Percentiles rank a stretch among this genome's conserved stretches.
phyloP scores from a whole-genome alignment of 352 stramenopile species.

The Discostella stelligera region DNA sequence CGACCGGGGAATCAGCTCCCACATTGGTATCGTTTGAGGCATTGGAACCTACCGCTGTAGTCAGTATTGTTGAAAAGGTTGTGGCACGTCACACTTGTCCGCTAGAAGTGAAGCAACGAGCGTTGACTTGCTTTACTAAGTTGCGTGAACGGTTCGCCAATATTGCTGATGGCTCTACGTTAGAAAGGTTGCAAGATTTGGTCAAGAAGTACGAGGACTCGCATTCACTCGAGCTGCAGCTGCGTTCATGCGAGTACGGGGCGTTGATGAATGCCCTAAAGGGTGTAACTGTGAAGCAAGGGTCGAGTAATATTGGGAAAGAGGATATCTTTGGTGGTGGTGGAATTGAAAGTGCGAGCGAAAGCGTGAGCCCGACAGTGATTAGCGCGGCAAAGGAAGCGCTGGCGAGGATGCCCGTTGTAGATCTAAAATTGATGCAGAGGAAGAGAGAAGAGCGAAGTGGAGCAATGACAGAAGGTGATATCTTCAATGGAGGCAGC shows the following conservation, averaged over 20 bases:
- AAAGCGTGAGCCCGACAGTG: constrained; percentile 56
- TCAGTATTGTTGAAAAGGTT: constrained; percentile 65
- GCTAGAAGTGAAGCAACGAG: constrained; percentile 65
- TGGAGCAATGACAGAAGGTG: constrained; percentile 35
- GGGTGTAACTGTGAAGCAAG: constrained; percentile 54
- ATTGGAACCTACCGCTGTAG: constrained; percentile 59
- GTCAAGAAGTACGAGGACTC: constrained; percentile 89
- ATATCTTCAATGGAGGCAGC: constrained; percentile 49
- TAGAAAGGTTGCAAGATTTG: constrained; percentile 83
- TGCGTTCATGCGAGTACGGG: constrained; percentile 94
- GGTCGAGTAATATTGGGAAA: constrained; percentile 12
- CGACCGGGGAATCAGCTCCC: constrained; percentile 6
- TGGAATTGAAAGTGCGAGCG: constrained; percentile 20
- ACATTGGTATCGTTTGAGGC: constrained; percentile 67
- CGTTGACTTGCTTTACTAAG: constrained; percentile 89
- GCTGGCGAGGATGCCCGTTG: constrained; percentile 91
- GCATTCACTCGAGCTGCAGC: constrained; percentile 93
- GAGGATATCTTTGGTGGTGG: constrained; percentile 69
- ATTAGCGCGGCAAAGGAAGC: constrained; percentile 84
- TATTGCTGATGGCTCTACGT: constrained; percentile 79
- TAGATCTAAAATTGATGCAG: constrained; percentile 85
- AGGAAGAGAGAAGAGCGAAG: constrained; percentile 56
- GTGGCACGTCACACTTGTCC: constrained; percentile 68
- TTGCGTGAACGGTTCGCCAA: constrained; percentile 89
- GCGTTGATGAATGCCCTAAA: constrained; percentile 84